Evolutionary conservation across 129 eudicot genomes (phyloP).

Genomic region (Helichrysum umbraculigerum): DNA sequence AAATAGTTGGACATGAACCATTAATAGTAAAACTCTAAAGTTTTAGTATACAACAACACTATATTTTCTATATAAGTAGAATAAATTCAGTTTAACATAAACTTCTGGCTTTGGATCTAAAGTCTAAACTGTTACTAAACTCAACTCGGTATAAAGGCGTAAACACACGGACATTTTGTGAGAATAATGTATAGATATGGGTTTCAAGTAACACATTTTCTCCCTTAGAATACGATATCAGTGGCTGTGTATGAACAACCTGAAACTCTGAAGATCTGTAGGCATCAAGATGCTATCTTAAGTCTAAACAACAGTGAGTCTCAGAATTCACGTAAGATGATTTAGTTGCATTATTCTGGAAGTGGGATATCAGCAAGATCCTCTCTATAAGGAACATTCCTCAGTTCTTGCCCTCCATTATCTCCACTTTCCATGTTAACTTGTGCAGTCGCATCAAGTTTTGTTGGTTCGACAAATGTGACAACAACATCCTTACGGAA

Average conservation of each 20-base stretch:
- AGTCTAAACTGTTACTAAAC: no score
- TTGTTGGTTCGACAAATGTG: constrained; percentile 53
- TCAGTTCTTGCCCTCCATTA: constrained; percentile 20
- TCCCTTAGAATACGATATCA: no score
- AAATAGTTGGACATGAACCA: no score
- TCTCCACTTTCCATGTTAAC: constrained; percentile 49
- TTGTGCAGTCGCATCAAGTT: constrained; percentile 39
- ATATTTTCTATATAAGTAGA: no score
- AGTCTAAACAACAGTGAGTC: not conserved
- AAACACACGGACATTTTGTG: no score
- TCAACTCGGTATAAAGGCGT: no score
- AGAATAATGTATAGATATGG: no score
- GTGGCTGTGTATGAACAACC: not conserved
- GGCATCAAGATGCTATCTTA: not conserved
- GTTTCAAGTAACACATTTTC: not conserved
- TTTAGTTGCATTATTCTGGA: constrained; percentile 36
- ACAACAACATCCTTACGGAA: constrained; percentile 67
- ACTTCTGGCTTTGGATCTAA: no score
- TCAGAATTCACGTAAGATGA: not conserved
- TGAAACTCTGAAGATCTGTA: not conserved
- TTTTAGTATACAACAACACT: no score
- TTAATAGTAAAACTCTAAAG: no score
- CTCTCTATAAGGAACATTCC: constrained; percentile 48
- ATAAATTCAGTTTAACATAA: no score
- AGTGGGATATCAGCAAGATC: constrained; percentile 67